Percentiles rank a stretch among this genome's conserved stretches.
These are phyloP conservation scores for Phytophthora cajani DNA, from an alignment of 352 stramenopile species.

Conservation along the genomic window DNA sequence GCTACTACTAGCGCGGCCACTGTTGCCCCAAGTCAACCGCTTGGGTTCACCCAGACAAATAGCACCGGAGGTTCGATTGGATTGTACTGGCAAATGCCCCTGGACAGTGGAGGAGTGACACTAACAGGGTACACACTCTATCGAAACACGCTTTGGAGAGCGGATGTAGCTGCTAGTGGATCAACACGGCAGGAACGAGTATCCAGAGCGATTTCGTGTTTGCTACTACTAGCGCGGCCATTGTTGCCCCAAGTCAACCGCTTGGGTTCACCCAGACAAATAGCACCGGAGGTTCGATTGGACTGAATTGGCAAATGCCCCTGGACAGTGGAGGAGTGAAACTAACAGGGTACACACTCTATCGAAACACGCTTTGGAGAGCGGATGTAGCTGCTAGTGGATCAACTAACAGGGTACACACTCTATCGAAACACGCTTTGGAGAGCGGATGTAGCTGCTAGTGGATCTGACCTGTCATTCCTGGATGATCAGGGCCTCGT, in stretches of 20 bases:
- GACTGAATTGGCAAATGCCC: conserved; percentile 46
- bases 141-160: conserved; percentile 30
- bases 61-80: conserved; percentile 50
- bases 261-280: conserved; percentile 22
- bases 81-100: conserved; percentile 46
- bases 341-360: conserved; percentile 51
- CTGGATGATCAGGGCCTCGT: conserved; percentile 41
- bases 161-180: too few species aligned
- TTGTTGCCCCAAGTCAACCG: conserved; percentile 40
- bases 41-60: conserved; percentile 17
- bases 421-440: conserved; percentile 41
- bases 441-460: conserved; percentile 15
- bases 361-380: conserved; percentile 35
- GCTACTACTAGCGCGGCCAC: conserved; percentile 27
- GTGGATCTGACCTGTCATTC: conserved; percentile 16
- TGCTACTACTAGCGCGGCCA: conserved; percentile 24
- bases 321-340: conserved; percentile 52
- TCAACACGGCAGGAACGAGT: conserved; percentile 58
- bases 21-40: conserved; percentile 39
- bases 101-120: conserved; percentile 52
- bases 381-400: conserved; percentile 9
- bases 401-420: conserved; percentile 43
- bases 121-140: conserved; percentile 54
- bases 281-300: conserved; percentile 50
- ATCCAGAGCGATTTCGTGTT: conserved; percentile 18